Evolutionary conservation across 345 rosid species (phyloP).

Genomic region (Hevea brasiliensis): DNA sequence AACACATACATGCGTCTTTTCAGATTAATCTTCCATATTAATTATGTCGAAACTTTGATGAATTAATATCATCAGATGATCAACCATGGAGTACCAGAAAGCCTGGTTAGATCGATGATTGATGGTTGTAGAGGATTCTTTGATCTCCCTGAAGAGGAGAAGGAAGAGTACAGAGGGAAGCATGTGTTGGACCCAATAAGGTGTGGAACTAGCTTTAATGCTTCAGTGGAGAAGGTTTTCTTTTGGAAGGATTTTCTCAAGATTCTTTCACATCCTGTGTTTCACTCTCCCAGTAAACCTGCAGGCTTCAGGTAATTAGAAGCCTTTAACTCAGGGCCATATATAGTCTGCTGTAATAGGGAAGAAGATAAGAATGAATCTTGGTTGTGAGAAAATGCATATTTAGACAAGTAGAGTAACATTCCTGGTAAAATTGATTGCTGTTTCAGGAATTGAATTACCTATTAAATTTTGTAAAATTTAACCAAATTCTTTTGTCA

Average conservation of each 20-base stretch:
- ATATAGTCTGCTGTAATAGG: too few relatives aligned
- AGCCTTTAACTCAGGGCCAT: too few relatives aligned
- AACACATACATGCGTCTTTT: too few relatives aligned
- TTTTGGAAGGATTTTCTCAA: slow-evolving; percentile 62
- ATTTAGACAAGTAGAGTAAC: too few relatives aligned
- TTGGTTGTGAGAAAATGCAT: too few relatives aligned
- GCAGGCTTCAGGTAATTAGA: slow-evolving; percentile 38
- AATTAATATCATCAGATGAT: slow-evolving; percentile 30
- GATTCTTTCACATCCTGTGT: slow-evolving; percentile 41
- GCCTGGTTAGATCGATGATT: slow-evolving; percentile 32
- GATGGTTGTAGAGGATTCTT: slow-evolving; percentile 38
- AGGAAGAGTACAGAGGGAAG: slow-evolving; percentile 39
- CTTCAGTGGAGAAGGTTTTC: slow-evolving; percentile 37
- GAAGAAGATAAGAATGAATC: too few relatives aligned
- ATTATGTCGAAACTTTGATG: too few relatives aligned
- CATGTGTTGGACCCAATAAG: slow-evolving; percentile 53
- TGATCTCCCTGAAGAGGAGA: slow-evolving; percentile 49
- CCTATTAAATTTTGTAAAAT: too few relatives aligned
- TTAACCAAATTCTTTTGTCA: too few relatives aligned
- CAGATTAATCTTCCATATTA: too few relatives aligned
- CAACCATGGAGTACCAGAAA: slow-evolving; percentile 49
- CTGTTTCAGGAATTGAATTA: too few relatives aligned
- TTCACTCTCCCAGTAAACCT: slow-evolving; percentile 49
- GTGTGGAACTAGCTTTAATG: slow-evolving; percentile 58
- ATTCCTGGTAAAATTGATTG: too few relatives aligned